Evolutionary conservation across 2,329 filamentous ascomycete genomes (phyloP).

Genomic region (Epichloe aotearoae): DNA sequence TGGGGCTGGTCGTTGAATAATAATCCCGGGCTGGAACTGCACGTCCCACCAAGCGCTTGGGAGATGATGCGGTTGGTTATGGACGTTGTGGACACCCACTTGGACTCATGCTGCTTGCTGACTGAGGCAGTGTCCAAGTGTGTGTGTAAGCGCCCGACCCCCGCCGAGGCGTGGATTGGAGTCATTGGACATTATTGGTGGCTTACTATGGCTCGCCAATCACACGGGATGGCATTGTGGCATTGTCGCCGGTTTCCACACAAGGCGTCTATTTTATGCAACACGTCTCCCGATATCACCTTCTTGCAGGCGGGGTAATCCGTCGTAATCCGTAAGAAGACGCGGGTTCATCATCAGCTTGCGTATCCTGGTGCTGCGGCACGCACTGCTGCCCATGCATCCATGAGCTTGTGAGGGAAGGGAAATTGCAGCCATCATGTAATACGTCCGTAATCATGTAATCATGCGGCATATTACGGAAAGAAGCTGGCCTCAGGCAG

Average conservation of each 20-base stretch:
- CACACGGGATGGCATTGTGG: constrained; percentile 13
- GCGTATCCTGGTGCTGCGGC: too few species aligned
- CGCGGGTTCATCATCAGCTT: background rate
- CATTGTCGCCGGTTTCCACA: constrained; percentile 15
- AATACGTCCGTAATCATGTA: too few species aligned
- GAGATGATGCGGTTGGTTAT: background rate
- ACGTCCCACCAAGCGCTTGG: background rate
- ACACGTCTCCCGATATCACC: constrained; percentile 4
- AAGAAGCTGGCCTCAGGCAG: too few species aligned
- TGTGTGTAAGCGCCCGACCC: constrained; percentile 17
- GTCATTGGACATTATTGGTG: too few species aligned
- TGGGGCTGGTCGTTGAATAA: too few species aligned
- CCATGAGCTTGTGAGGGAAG: background rate
- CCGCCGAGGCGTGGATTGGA: constrained; percentile 1
- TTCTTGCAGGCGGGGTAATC: constrained; percentile 4
- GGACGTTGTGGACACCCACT: background rate
- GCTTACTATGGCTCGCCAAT: constrained; percentile 12
- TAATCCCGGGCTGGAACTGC: background rate
- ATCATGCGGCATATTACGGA: too few species aligned
- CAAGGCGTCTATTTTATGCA: constrained; percentile 18
- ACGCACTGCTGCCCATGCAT: background rate
- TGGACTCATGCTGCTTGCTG: background rate
- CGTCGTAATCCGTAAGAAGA: background rate
- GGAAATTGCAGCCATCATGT: too few species aligned
- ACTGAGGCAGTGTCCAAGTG: constrained; percentile 4